Conservation (phyloP, 352 stramenopile species). For the Globisporangium orthogonon region DNA sequence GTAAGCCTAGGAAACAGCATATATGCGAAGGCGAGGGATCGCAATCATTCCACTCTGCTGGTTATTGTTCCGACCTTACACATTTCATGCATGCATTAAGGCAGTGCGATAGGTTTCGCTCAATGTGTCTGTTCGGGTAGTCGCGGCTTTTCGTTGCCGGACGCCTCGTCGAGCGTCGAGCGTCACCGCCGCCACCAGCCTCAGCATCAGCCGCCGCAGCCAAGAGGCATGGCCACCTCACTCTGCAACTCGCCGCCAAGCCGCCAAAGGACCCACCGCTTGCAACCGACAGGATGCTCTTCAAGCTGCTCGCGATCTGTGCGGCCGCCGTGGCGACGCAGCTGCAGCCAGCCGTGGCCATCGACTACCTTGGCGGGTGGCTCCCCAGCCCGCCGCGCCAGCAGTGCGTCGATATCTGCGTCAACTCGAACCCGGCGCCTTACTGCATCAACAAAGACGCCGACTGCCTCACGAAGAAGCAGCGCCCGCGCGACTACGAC, state of each 20-base stretch:
- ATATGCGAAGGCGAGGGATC: too few relatives aligned
- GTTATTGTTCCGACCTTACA: too few relatives aligned
- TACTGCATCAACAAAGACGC: constrained; percentile 45
- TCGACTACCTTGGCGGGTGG: constrained; percentile 63
- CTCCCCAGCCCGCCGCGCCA: constrained; percentile 24
- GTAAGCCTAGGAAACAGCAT: too few relatives aligned
- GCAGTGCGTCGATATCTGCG: constrained; percentile 72
- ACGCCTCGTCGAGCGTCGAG: too few relatives aligned
- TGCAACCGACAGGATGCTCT: constrained; percentile 1
- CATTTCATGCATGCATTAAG: too few relatives aligned
- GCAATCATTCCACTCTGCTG: too few relatives aligned
- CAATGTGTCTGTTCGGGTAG: neutral
- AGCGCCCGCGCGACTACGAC: constrained; percentile 64
- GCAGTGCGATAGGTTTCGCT: too few relatives aligned
- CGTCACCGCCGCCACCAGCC: too few relatives aligned
- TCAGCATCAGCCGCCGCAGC: neutral
- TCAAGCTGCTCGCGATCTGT: constrained; percentile 8
- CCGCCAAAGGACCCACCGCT: neutral
- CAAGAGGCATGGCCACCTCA: neutral
- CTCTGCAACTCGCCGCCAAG: neutral
- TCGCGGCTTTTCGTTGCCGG: neutral
- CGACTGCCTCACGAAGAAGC: constrained; percentile 50
- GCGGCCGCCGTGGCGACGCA: neutral
- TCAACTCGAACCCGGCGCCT: constrained; percentile 38
- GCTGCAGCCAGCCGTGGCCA: constrained; percentile 9